Conservation (phyloP, 2,329 filamentous ascomycete genomes). For the Xylaria sp. region DNA sequence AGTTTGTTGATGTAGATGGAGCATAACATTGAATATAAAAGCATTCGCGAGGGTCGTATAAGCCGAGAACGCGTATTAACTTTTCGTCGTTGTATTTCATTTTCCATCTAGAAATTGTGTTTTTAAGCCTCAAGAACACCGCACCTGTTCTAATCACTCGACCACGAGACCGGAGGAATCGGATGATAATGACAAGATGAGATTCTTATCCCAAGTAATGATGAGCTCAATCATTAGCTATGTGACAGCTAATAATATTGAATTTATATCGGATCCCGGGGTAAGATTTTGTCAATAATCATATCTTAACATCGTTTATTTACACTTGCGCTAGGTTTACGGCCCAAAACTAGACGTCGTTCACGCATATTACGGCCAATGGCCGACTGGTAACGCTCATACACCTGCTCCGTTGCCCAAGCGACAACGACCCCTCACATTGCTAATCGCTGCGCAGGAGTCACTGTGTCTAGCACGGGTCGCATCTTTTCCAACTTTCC, state of each 20-base stretch:
- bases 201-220: background rate
- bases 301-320: background rate
- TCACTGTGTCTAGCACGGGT: conserved; percentile 56
- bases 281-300: conserved; percentile 10
- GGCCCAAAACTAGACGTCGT: conserved; percentile 54
- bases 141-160: background rate
- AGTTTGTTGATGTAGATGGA: background rate
- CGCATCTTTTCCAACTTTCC: conserved; percentile 60
- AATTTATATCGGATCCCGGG: conserved; percentile 30
- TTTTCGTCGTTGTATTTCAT: too few relatives aligned
- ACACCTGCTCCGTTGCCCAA: background rate
- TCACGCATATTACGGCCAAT: conserved; percentile 58
- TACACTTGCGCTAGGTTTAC: conserved; percentile 19
- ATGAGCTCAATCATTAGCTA: background rate
- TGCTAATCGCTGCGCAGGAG: conserved; percentile 38
- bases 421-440: background rate
- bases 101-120: background rate
- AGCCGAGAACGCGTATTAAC: too few relatives aligned
- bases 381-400: conserved; percentile 44
- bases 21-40: background rate
- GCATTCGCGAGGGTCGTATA: background rate
- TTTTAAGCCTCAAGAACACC: too few relatives aligned
- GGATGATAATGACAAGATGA: background rate
- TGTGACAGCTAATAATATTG: conserved; percentile 24
- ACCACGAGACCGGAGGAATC: background rate